Evolutionary conservation across 192 early-diverging fungal species (phyloP), one percentile per base, ranked within the genome.

Genomic region (Rhizophagus sp.): DNA sequence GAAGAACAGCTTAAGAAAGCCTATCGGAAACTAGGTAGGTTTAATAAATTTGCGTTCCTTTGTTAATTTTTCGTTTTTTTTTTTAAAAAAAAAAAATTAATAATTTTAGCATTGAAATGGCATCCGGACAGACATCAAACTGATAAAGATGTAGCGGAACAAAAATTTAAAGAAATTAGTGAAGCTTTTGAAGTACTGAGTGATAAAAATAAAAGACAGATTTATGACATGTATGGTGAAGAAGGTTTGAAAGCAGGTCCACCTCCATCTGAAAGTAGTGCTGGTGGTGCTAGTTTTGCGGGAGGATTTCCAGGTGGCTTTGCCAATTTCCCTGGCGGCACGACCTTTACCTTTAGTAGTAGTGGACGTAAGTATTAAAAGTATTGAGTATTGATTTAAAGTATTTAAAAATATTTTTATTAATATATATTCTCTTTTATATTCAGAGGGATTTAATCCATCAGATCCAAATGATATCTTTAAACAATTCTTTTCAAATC

Each of bases 181-280:
- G 96, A 98, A 87, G 97, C 98, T 7, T 99, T 95, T 82, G 98
- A 99, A 83, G 93, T 96, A 24, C 88, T 99, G 1, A 95, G 94
- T 62, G 97, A 99, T 87, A 88, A 92, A 80, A 88, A 98, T 73
- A 99, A 98, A 89, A 90, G 96, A 33, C 89, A 95, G 52, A 91
- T 97, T 50, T 99, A 97, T 90, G 98, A 99, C 82, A 92, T 93
- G 80, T 99, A 90, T 81, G 97, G 97, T 36, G 97, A 98, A 84
- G 97, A 97, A 74, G 97, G 96, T 22, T 93, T 96, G 81, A 96
- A 96, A 83, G 92, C 88, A 82, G 90, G 88, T n/a, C 84, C 64
- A 13, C 66, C 78, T 4, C 78, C 78, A 12, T 67, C 78, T 36
- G 92, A 87, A 9, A 90, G 88, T 10, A 82, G 80, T 75, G 88